These are phyloP conservation scores for Lichtheimia hyalospora DNA, from an alignment of 371 early-diverging fungal species.

Conservation along the genomic window DNA sequence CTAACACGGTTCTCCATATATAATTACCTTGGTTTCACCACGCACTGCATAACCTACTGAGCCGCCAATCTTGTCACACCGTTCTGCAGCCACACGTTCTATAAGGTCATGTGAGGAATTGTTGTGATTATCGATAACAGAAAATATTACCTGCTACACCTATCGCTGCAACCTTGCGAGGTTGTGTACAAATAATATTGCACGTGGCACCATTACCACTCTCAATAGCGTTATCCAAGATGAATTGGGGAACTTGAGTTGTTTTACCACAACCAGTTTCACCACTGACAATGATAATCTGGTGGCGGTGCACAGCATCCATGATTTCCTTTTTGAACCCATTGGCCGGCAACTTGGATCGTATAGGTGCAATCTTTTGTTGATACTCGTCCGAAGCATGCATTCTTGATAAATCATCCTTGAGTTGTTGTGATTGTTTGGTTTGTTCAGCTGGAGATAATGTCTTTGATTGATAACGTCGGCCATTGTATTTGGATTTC, in stretches of 20 bases:
- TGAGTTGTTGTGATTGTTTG: constrained; percentile 19
- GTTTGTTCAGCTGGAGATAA: constrained; percentile 6
- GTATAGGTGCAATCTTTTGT: constrained; percentile 39
- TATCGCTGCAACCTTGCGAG: constrained; percentile 89
- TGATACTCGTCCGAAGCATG: constrained; percentile 45
- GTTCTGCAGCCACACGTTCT: constrained; percentile 75
- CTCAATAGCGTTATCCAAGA: constrained; percentile 73
- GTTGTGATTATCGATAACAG: not conserved
- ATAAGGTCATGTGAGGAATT: not conserved
- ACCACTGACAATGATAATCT: constrained; percentile 67
- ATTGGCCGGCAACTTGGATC: constrained; percentile 70
- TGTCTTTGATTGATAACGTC: not conserved
- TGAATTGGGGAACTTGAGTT: constrained; percentile 91
- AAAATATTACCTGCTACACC: constrained; percentile 65
- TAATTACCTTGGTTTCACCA: constrained; percentile 54
- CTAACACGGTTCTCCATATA: not conserved
- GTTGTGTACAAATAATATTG: constrained; percentile 91
- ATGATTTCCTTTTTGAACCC: constrained; percentile 56
- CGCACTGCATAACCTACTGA: constrained; percentile 64
- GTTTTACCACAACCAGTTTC: constrained; percentile 88
- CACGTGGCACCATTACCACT: constrained; percentile 46
- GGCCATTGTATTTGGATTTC: constrained; percentile 8
- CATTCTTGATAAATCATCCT: constrained; percentile 24
- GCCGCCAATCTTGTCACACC: constrained; percentile 52
- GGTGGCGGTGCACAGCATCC: constrained; percentile 48